Evolutionary conservation across 2,329 filamentous ascomycete genomes (phyloP), one percentile per base, ranked within the genome.

Genomic region (Chrysoporthe austroafricana): DNA sequence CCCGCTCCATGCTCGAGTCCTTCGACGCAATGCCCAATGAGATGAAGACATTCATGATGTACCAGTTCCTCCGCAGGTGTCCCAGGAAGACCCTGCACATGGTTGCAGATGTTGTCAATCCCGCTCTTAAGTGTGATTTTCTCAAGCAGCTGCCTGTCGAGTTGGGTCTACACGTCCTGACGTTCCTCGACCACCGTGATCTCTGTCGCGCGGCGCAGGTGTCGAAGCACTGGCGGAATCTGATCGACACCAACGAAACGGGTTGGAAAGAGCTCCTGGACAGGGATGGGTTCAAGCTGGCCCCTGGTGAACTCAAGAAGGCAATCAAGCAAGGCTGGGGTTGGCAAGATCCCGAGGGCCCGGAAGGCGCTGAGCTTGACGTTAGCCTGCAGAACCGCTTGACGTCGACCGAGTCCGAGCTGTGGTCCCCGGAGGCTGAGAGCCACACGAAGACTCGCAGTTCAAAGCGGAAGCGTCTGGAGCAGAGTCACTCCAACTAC

Each of bases 21-120:
- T 99, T 98, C 74, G 95, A 98, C 77, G 87, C 91, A 7, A 91
- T 99, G 85, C 94, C 95, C 1, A 88, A 92, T 57, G 91, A 96
- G 74, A 89, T 99, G 86, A 96, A 99, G 80, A 92, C 91, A 0
- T 97, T 97, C 76, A 90, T 99, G 80, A 97, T 99, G 89, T 98
- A 96, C 76, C 95, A 99, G 76, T 88, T 99, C 66, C 85, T 99
- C 36, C 90, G 93, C 66, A 87, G 96, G 59, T 98, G 94, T 75
- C 88, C 93, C 6, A 91, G 96, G 72, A 91, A 93, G 54, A 97
- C 94, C 0, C 84, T 99, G 5, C 93, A 96, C 74, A 90, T 97
- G 65, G 90, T 99, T 66, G 94, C 95, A 46, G 90, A 94, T 72
- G 90, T 94, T 16, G 94, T 99, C 71, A 97, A 97, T 74, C 96